phyloP scores from a whole-genome alignment of 176 grass and related monocot genomes.

The Zoysia japonica region DNA sequence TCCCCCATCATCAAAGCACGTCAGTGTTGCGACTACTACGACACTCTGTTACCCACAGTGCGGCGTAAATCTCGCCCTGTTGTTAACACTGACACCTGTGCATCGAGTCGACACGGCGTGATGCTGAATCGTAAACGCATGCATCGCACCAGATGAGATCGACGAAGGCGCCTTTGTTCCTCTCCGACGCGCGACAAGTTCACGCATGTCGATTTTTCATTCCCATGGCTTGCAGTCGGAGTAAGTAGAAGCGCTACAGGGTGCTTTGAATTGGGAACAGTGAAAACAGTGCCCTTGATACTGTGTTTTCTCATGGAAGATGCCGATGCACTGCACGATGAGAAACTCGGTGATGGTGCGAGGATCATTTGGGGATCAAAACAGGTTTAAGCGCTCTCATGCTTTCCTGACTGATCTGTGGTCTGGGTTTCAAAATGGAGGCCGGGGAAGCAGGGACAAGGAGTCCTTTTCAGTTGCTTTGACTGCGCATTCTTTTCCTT shows the following conservation, averaged over 20 bases:
- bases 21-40: background rate
- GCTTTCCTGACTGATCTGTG: constrained; percentile 7
- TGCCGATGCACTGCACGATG: constrained; percentile 17
- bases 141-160: background rate
- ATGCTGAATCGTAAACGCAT: constrained; percentile 25
- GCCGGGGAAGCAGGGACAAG: no score
- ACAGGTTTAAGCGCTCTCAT: background rate
- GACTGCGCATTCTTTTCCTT: background rate
- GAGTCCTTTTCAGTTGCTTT: background rate
- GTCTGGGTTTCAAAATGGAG: background rate
- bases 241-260: background rate
- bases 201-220: background rate
- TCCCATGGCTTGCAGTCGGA: background rate
- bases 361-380: background rate
- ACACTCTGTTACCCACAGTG: constrained; percentile 27
- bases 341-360: constrained; percentile 4
- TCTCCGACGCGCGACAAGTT: constrained; percentile 8
- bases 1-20: background rate
- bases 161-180: background rate
- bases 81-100: background rate
- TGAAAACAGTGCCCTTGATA: constrained; percentile 28
- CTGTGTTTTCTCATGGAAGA: constrained; percentile 20
- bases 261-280: constrained; percentile 15
- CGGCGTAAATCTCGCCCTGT: constrained; percentile 9
- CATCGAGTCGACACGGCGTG: constrained; percentile 10